Percentiles rank a stretch among this genome's conserved stretches.
phyloP scores from a whole-genome alignment of 768 basidiomycete species.

The Tylopilus sp. region DNA sequence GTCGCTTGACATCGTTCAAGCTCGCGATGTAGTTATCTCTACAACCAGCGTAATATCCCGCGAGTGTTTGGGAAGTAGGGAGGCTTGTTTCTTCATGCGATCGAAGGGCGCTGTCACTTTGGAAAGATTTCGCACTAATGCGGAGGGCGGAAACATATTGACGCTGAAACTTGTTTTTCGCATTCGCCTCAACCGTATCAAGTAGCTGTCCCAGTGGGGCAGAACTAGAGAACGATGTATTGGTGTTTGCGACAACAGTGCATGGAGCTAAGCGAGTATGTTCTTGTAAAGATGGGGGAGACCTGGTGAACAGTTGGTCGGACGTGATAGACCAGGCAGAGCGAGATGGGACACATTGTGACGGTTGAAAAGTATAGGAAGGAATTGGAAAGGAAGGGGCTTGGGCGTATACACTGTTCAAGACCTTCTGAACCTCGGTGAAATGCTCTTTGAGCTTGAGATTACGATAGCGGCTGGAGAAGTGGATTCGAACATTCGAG shows the following conservation, averaged over 20 bases:
- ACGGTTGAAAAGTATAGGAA: constrained; percentile 8
- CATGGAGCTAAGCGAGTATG: background rate
- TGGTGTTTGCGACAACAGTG: background rate
- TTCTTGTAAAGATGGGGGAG: background rate
- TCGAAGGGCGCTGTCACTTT: background rate
- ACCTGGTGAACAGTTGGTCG: constrained; percentile 5
- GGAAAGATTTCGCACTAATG: constrained; percentile 7
- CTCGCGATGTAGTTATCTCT: constrained; percentile 1
- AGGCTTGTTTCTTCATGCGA: background rate
- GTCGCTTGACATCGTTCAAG: background rate
- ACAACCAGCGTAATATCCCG: constrained; percentile 7
- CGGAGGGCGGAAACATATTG: constrained; percentile 10
- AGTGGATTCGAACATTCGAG: background rate
- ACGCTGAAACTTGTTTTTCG: constrained; percentile 12
- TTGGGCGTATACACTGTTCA: background rate
- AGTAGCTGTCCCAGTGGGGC: constrained; percentile 7
- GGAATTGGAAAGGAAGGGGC: background rate
- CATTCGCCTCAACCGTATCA: background rate
- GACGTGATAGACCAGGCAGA: background rate
- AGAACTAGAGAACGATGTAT: background rate
- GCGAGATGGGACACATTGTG: background rate
- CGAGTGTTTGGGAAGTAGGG: constrained; percentile 2
- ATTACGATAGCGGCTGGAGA: constrained; percentile 15
- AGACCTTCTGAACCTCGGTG: constrained; percentile 3
- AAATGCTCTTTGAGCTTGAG: constrained; percentile 13